A percentile compares a stretch with the other conserved stretches of the same genome.
These are phyloP conservation scores for Chimonanthus salicifolius DNA, from an alignment of 164 flowering plant genomes.

Conservation along the genomic window DNA sequence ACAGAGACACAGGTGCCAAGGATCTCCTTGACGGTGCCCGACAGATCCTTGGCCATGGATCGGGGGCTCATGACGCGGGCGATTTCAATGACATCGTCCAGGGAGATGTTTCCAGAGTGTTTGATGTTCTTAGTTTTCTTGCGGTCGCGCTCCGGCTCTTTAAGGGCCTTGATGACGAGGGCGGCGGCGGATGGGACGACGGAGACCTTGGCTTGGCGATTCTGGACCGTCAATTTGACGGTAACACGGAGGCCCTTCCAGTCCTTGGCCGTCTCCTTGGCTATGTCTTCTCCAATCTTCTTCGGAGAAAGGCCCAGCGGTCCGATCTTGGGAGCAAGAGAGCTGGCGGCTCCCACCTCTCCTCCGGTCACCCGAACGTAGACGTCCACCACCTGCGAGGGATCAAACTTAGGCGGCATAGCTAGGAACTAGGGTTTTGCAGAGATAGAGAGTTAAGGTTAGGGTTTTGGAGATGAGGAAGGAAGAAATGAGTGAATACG, in stretches of 20 bases:
- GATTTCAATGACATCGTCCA: constrained; percentile 77
- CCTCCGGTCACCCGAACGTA: constrained; percentile 78
- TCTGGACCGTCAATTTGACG: constrained; percentile 75
- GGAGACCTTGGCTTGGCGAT: constrained; percentile 71
- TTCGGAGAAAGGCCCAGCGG: constrained; percentile 76
- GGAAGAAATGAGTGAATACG: not conserved
- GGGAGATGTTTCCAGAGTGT: constrained; percentile 61
- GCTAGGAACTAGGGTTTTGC: not conserved
- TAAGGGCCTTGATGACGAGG: constrained; percentile 63
- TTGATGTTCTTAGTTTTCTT: constrained; percentile 74
- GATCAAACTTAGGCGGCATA: constrained; percentile 79
- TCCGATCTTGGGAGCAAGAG: constrained; percentile 75
- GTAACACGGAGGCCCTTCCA: constrained; percentile 84
- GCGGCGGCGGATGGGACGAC: constrained; percentile 75
- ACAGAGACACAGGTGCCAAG: constrained; percentile 82
- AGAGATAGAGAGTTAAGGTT: not conserved
- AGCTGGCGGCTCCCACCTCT: constrained; percentile 72
- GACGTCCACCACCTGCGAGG: constrained; percentile 63
- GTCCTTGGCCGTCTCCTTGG: constrained; percentile 75
- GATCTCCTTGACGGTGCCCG: constrained; percentile 72
- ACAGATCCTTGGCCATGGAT: constrained; percentile 73
- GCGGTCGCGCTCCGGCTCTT: constrained; percentile 73
- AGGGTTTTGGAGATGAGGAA: constrained; percentile 6
- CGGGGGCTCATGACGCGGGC: constrained; percentile 60
- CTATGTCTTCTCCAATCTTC: constrained; percentile 75